Conservation (phyloP, 73 alveolate species). For the Vitrella brassicaformis region DNA sequence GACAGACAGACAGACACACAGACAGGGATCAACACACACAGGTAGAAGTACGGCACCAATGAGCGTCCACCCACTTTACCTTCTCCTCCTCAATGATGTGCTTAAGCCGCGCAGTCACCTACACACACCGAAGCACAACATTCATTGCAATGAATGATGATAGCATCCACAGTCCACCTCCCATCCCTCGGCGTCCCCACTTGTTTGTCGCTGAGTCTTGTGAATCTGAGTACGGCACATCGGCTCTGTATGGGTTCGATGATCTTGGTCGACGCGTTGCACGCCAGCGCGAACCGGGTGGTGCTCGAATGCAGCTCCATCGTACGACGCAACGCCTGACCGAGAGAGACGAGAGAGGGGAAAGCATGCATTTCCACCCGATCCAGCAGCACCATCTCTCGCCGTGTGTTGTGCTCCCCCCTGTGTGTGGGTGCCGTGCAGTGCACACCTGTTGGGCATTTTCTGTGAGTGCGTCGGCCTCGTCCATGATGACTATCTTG, state of each 20-base stretch:
- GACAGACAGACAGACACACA: not conserved
- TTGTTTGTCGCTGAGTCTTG: conserved; percentile 69
- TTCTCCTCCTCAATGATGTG: conserved; percentile 12
- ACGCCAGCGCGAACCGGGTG: conserved; percentile 89
- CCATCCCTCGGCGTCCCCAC: conserved; percentile 12
- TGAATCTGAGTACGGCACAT: conserved; percentile 89
- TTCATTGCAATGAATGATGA: not conserved
- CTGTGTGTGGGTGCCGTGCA: no score
- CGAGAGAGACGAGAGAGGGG: no score
- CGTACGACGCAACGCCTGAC: conserved; percentile 79
- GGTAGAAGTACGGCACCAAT: not conserved
- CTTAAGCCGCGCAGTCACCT: not conserved
- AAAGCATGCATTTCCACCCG: no score
- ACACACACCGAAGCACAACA: not conserved
- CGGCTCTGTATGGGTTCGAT: conserved; percentile 94
- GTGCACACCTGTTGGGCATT: conserved; percentile 68
- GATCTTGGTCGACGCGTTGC: conserved; percentile 88
- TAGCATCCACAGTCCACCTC: not conserved
- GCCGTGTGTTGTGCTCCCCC: no score
- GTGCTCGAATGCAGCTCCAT: conserved; percentile 82
- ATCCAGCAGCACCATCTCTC: no score
- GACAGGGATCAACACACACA: not conserved
- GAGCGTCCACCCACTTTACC: no score
- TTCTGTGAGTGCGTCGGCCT: conserved; percentile 96
- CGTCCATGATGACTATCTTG: conserved; percentile 89